A percentile compares a stretch with the other conserved stretches of the same genome.
Evolutionary conservation across 345 rosid species (phyloP).

Genomic region (Eucalyptus sideroxylon): DNA sequence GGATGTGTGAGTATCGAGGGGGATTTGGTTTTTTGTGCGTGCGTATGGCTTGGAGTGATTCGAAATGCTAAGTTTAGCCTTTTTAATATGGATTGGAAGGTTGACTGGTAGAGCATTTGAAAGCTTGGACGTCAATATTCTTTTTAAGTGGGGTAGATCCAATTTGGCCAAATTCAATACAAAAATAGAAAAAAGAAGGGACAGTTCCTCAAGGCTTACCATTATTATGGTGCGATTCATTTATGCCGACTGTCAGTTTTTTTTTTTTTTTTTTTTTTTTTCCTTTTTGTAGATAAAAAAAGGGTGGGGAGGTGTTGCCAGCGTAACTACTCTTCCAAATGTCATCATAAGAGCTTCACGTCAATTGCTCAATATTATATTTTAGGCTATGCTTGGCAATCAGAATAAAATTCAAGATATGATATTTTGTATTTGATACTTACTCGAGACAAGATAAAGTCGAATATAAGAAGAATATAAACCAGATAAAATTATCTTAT

Average conservation of each 20-base stretch:
- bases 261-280: too few relatives aligned
- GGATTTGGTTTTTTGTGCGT: too few relatives aligned
- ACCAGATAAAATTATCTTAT: too few relatives aligned
- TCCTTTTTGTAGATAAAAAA: not conserved
- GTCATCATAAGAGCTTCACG: not conserved
- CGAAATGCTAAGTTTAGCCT: not conserved
- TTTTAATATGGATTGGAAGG: not conserved
- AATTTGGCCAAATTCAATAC: not conserved
- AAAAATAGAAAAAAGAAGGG: not conserved
- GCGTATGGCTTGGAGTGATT: not conserved
- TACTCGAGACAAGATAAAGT: too few relatives aligned
- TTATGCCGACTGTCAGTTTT: not conserved
- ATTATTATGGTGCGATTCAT: not conserved
- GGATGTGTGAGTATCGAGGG: not conserved
- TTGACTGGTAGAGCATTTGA: not conserved
- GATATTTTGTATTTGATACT: too few relatives aligned
- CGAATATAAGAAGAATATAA: too few relatives aligned
- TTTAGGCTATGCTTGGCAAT: too few relatives aligned
- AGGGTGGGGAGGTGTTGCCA: not conserved
- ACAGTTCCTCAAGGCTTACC: not conserved
- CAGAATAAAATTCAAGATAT: too few relatives aligned
- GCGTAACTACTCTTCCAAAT: not conserved
- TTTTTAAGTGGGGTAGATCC: not conserved
- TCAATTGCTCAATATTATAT: not conserved
- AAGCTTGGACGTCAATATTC: not conserved